Base-by-base conservation (phyloP, 345 rosid species). In the Schrenkiella parvula region DNA sequence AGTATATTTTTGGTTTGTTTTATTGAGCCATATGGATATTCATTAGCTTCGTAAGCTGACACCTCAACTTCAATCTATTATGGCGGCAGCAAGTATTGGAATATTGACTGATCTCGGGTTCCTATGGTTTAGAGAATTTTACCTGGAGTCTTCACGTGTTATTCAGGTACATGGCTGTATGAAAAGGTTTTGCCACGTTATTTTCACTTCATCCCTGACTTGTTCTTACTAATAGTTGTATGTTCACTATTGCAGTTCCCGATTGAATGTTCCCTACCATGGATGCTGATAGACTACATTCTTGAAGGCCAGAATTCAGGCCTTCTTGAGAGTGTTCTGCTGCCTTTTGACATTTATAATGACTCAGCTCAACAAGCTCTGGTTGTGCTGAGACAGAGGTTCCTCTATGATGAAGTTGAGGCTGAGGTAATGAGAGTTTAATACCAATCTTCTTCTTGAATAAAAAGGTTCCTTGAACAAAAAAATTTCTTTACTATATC, bases 361-460 rank as follows among this genome's bases (percentile, higher is more conserved):
- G 99, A 95, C 84, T 91, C 99, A 9, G 98, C 99, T 72, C 99
- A 95, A 85, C 96, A 89, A 79, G 99, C 99, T 67, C 78, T 95
- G 80, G 88, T 84, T 78, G 70, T 78, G 17, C 81, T 95, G 74
- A 91, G 85, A 75, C 99, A 95, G 77, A 90, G 99, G 6, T 95
- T 88, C 81, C 96, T 95, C 68, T 95, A 95, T 72, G 99, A 95
- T 86, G 99, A 95, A 87, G 88, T 95, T 82, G 99, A 95, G 76
- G 98, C 99, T 62, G 99, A 95, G 98, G 99, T 95, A 84, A 64
- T 18, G 39, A 35, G 23, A 51, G 41, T 46, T 23, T 52, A 21
- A 21, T 55, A n/a, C 29, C 12, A 2, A 62, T 68, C 56, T 76
- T 32, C 41, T 74, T 41, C 13, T 39, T 52, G 9, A 31, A 50